Base-by-base conservation (phyloP, 148 eudicot species). In the Vaccinium darrowii region DNA sequence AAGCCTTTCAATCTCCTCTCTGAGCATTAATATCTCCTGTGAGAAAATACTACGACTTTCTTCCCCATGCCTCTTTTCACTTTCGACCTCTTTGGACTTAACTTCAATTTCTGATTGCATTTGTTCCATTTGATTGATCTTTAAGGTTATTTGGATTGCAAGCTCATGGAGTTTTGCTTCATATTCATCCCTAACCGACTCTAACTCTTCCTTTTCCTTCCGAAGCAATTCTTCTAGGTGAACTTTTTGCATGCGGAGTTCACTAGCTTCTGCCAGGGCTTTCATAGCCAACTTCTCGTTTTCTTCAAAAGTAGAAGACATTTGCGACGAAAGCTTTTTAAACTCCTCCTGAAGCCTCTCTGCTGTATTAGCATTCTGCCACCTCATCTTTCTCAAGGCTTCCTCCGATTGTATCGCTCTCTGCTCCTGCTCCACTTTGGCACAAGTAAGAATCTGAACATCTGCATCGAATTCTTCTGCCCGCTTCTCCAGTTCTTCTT, bases 351-450 rank as follows among this genome's bases (percentile, higher is more conserved):
- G 98, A 84, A 97, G 89, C 87, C 92, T 90, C 53, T 93, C 97
- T 80, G 97, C 98, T 39, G 97, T 90, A 57, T 88, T 94, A 23
- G 91, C 92, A 90, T 97, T 97, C 82, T 93, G 93, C 95, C 89
- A 88, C 80, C 90, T 86, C 50, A 88, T 90, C 89, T 94, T 87
- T 88, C 91, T 93, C 84, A 97, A 85, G 67, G 90, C 87, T 91
- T 94, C 98, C 90, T 97, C 98, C 62, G 99, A 98, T 88, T 63
- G 82, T 87, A 95, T 92, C 12, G 98, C 98, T 91, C 98, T 90
- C 83, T 95, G 92, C 87, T 95, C 99, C 88, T 94, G 94, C 87
- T 94, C 95, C 51, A 97, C 90, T 92, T 93, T 97, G 76, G 89
- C 93, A 78, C 82, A 82, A 27, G 88, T 89, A 71, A 97, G 91